Conservation (phyloP, 2,329 filamentous ascomycete species). For the Fusarium algeriense region DNA sequence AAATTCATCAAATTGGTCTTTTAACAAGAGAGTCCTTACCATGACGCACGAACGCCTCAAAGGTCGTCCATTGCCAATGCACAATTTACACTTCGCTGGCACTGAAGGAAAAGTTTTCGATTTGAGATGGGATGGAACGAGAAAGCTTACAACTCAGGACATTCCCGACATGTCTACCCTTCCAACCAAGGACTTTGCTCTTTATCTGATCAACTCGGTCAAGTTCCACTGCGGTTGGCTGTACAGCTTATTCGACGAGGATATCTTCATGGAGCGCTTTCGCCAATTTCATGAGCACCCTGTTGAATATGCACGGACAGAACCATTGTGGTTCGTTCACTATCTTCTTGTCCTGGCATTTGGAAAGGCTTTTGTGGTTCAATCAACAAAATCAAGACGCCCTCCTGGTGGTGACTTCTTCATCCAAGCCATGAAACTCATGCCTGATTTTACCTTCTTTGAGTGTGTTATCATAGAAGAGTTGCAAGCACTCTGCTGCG, state of each 20-base stretch:
- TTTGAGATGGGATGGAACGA: slow-evolving; percentile 28
- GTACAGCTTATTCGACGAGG: slow-evolving; percentile 36
- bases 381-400: slow-evolving; percentile 27
- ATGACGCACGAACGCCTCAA: slow-evolving; percentile 37
- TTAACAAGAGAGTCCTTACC: slow-evolving; percentile 37
- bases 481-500: slow-evolving; percentile 37
- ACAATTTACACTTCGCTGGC: slow-evolving; percentile 27
- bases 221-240: slow-evolving; percentile 39
- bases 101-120: slow-evolving; percentile 37
- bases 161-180: slow-evolving; percentile 10
- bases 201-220: slow-evolving; percentile 39
- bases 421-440: slow-evolving; percentile 36
- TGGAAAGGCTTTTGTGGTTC: slow-evolving; percentile 39
- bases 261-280: slow-evolving; percentile 36
- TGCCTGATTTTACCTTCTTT: slow-evolving; percentile 39
- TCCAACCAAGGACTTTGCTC: slow-evolving; percentile 34
- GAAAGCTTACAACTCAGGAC: background rate
- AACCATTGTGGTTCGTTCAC: slow-evolving; percentile 38
- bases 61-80: slow-evolving; percentile 24
- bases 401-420: slow-evolving; percentile 38
- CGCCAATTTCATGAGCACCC: slow-evolving; percentile 22
- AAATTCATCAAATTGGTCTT: slow-evolving; percentile 39
- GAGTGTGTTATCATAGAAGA: slow-evolving; percentile 30
- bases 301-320: background rate
- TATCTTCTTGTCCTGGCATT: slow-evolving; percentile 39